These are phyloP conservation scores for Cicer cuneatum DNA, from an alignment of 306 rosid species.

Conservation along the genomic window DNA sequence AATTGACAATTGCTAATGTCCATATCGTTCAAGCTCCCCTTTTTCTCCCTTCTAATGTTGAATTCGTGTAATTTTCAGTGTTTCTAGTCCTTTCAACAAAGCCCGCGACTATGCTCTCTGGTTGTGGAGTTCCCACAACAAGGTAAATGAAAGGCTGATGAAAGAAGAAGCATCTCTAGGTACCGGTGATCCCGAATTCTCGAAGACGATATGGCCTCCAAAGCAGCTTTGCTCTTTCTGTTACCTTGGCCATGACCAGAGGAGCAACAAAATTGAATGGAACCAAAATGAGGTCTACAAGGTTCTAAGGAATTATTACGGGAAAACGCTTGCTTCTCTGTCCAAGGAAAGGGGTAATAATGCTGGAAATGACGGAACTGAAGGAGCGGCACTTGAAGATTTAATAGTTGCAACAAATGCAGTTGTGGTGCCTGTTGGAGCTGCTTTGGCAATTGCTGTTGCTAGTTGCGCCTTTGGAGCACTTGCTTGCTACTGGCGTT, in stretches of 20 bases:
- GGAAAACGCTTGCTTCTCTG: conserved; percentile 65
- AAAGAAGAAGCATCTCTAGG: conserved; percentile 78
- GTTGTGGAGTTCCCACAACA: conserved; percentile 89
- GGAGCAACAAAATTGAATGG: conserved; percentile 64
- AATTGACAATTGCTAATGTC: conserved; percentile 1
- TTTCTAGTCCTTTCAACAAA: conserved; percentile 78
- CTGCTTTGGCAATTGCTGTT: conserved; percentile 93
- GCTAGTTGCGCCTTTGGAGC: conserved; percentile 99
- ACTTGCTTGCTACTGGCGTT: conserved; percentile 98
- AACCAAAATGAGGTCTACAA: conserved; percentile 68
- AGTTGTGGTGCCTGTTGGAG: conserved; percentile 88
- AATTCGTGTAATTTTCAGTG: conserved; percentile 52
- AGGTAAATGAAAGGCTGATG: conserved; percentile 72
- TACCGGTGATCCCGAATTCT: conserved; percentile 91
- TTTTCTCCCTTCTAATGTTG: conserved; percentile 41
- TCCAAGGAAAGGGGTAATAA: conserved; percentile 53
- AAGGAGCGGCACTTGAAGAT: conserved; percentile 59
- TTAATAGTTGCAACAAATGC: conserved; percentile 64
- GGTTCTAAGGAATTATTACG: conserved; percentile 66
- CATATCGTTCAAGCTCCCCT: conserved; percentile 30
- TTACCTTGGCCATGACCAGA: conserved; percentile 53
- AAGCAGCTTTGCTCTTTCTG: conserved; percentile 80
- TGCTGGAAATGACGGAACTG: conserved; percentile 46
- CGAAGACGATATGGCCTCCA: conserved; percentile 91
- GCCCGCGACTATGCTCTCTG: conserved; percentile 81